Evolutionary conservation across 2,329 filamentous ascomycete species (phyloP).

Genomic region (Trichothecium sympodiale): DNA sequence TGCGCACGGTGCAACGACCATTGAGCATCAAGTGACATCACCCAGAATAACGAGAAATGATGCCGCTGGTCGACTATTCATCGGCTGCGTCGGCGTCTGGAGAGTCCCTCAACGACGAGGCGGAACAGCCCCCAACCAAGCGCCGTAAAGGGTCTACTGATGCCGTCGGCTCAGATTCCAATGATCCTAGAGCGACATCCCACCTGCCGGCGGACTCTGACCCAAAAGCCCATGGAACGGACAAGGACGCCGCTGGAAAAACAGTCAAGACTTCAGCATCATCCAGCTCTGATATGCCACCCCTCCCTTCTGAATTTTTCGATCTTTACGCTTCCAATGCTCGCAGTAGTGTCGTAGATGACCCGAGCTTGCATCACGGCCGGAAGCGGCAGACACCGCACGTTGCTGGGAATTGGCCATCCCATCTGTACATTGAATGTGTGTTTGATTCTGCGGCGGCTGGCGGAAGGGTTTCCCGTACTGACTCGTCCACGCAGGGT

Average conservation of each 20-base stretch:
- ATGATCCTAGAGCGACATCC: not conserved
- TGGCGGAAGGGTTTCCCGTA: not conserved
- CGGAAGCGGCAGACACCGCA: conserved; percentile 76
- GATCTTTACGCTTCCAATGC: conserved; percentile 81
- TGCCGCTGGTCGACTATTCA: conserved; percentile 58
- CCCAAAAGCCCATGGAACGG: not conserved
- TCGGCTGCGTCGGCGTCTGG: conserved; percentile 26
- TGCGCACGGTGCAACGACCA: too few species aligned
- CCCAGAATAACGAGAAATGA: conserved; percentile 14
- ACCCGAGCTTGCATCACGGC: conserved; percentile 76
- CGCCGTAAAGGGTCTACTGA: conserved; percentile 9
- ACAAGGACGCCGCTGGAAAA: conserved; percentile 3
- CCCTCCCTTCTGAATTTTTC: conserved; percentile 71
- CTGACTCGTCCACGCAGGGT: conserved; percentile 31
- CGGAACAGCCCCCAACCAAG: conserved; percentile 1
- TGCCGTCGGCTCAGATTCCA: conserved; percentile 10
- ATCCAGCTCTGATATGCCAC: conserved; percentile 40
- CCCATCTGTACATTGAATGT: conserved; percentile 91
- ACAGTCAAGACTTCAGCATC: conserved; percentile 3
- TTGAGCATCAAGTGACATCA: too few species aligned
- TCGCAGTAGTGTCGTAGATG: conserved; percentile 66
- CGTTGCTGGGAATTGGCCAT: conserved; percentile 82
- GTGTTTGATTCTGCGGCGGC: conserved; percentile 26
- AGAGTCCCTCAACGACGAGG: conserved; percentile 3
- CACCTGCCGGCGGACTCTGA: not conserved